These are phyloP conservation scores for Annona squamosa DNA, from an alignment of 164 flowering plant species.

Conservation along the genomic window DNA sequence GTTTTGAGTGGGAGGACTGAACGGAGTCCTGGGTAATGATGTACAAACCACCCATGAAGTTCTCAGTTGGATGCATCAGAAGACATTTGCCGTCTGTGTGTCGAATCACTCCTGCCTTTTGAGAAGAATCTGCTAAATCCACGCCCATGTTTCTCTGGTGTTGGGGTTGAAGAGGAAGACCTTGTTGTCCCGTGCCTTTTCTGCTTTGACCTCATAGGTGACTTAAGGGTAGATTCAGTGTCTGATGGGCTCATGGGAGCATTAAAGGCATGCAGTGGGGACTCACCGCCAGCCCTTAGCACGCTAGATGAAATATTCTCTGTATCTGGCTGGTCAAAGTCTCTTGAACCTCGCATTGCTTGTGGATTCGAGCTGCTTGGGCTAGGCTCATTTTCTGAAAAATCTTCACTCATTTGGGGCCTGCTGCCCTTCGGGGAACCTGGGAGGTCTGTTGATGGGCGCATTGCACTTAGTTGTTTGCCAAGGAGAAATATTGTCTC, in stretches of 20 bases:
- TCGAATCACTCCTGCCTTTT: constrained; percentile 36
- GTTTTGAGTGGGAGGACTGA: neutral
- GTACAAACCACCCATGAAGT: constrained; percentile 1
- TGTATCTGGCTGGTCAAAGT: constrained; percentile 35
- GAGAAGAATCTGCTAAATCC: constrained; percentile 88
- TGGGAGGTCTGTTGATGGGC: constrained; percentile 44
- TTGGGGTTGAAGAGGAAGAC: constrained; percentile 41
- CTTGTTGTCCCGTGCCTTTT: constrained; percentile 47
- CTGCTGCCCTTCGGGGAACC: constrained; percentile 44
- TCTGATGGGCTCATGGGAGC: constrained; percentile 39
- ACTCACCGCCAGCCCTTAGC: constrained; percentile 33
- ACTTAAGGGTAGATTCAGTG: constrained; percentile 35
- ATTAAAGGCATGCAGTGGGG: constrained; percentile 29
- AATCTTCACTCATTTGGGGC: constrained; percentile 27
- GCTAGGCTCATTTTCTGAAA: constrained; percentile 37
- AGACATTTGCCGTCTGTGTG: constrained; percentile 1
- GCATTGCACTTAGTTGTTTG: constrained; percentile 65
- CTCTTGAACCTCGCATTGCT: constrained; percentile 18
- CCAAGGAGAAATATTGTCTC: constrained; percentile 90
- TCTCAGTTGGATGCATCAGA: neutral
- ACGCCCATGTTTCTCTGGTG: constrained; percentile 74
- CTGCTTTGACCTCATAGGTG: constrained; percentile 44
- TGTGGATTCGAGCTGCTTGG: constrained; percentile 18
- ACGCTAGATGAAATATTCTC: constrained; percentile 22
- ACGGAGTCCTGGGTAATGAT: neutral